A percentile compares a stretch with the other conserved stretches of the same genome.
These are phyloP conservation scores for Arachnomyces sp. DNA, from an alignment of 2,329 filamentous ascomycete genomes.

Conservation along the genomic window DNA sequence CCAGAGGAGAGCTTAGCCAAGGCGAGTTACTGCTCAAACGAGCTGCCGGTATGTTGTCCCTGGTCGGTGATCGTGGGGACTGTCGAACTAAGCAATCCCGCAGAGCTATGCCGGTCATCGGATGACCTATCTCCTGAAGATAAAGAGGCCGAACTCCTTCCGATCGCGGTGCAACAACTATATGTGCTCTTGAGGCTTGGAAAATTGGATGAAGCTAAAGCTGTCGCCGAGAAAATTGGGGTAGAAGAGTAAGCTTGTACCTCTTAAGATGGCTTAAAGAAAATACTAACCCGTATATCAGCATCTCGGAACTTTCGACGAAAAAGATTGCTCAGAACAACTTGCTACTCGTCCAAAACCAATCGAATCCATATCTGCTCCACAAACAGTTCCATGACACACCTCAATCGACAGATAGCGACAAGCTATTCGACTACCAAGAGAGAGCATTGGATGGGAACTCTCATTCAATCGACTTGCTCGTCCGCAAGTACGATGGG, in stretches of 20 bases:
- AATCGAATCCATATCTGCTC: slow-evolving; percentile 49
- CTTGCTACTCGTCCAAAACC: slow-evolving; percentile 39
- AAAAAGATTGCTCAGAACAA: slow-evolving; percentile 54
- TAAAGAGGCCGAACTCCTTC: slow-evolving; percentile 50
- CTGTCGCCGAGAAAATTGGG: slow-evolving; percentile 43
- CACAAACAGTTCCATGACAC: slow-evolving; percentile 49
- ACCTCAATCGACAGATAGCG: slow-evolving; percentile 37
- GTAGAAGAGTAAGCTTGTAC: slow-evolving; percentile 40
- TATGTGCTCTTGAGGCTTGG: slow-evolving; percentile 51
- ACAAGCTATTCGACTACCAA: slow-evolving; percentile 53
- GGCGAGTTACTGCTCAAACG: slow-evolving; percentile 52
- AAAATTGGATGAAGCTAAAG: slow-evolving; percentile 48
- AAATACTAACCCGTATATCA: slow-evolving; percentile 19
- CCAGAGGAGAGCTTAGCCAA: slow-evolving; percentile 50
- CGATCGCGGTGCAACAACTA: slow-evolving; percentile 53
- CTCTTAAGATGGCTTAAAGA: background rate
- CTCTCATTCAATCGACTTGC: slow-evolving; percentile 48
- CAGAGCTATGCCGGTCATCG: slow-evolving; percentile 51
- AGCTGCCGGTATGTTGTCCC: slow-evolving; percentile 41
- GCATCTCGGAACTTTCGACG: slow-evolving; percentile 51
- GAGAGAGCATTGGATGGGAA: slow-evolving; percentile 47
- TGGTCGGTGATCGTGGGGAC: background rate
- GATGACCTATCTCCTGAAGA: slow-evolving; percentile 53
- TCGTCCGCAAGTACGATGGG: slow-evolving; percentile 52
- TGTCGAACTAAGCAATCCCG: background rate